A percentile compares a stretch with the other conserved stretches of the same genome.
Evolutionary conservation across 768 basidiomycete species (phyloP).

Genomic region (Artomyces pyxidatus): DNA sequence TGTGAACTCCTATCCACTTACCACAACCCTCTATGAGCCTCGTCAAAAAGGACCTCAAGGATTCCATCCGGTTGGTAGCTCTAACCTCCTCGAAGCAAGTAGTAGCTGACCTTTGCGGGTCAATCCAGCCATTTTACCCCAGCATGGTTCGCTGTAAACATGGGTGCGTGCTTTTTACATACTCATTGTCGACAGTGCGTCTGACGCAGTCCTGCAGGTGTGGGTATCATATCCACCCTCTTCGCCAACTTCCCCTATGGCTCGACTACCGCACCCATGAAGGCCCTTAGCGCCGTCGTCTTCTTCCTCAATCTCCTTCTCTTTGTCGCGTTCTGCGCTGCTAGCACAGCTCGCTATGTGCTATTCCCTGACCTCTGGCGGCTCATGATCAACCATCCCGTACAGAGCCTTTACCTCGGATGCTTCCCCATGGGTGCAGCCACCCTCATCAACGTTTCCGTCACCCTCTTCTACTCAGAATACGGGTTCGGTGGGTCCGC

Average conservation of each 20-base stretch:
- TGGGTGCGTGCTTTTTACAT: conserved; percentile 31
- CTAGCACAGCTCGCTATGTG: conserved; percentile 43
- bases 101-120: background rate
- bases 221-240: conserved; percentile 46
- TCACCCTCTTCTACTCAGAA: conserved; percentile 35
- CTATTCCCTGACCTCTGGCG: conserved; percentile 43
- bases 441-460: conserved; percentile 47
- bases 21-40: background rate
- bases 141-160: conserved; percentile 47
- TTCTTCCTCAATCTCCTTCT: conserved; percentile 53
- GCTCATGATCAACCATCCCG: conserved; percentile 41
- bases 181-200: background rate
- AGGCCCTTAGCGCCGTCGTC: conserved; percentile 36
- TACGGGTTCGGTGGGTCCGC: conserved; percentile 41
- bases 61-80: conserved; percentile 27
- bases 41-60: conserved; percentile 22
- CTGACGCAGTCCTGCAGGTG: conserved; percentile 23
- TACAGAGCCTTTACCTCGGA: conserved; percentile 41
- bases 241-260: conserved; percentile 54
- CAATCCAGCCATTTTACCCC: conserved; percentile 40
- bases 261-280: conserved; percentile 30
- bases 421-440: conserved; percentile 51
- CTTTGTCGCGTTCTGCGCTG: conserved; percentile 39
- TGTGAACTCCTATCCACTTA: background rate
- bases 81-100: background rate